Evolutionary conservation across 768 basidiomycete genomes (phyloP).

Genomic region (Rhodosporidiobolus sp.): DNA sequence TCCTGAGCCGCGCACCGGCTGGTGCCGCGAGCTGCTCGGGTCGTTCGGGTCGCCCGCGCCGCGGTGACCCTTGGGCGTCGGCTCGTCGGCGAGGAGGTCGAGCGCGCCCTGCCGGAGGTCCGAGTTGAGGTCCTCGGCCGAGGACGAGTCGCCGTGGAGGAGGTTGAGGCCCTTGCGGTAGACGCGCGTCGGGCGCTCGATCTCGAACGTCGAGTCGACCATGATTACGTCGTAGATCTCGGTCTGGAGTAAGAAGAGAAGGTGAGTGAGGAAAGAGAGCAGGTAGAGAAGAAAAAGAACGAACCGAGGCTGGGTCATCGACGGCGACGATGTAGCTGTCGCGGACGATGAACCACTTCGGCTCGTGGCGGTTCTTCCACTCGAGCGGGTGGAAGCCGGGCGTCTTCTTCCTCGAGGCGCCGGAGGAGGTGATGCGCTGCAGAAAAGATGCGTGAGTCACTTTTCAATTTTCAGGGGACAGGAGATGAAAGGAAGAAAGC

Average conservation of each 20-base stretch:
- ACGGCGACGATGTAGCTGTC: constrained; percentile 87
- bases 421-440: constrained; percentile 59
- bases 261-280: background rate
- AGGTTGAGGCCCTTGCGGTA: constrained; percentile 80
- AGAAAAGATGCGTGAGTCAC: too few relatives aligned
- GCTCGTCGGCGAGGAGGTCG: constrained; percentile 14
- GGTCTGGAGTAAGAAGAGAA: constrained; percentile 54
- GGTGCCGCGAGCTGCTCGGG: constrained; percentile 37
- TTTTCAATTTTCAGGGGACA: too few relatives aligned
- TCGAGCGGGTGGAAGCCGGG: constrained; percentile 51
- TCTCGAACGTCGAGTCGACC: constrained; percentile 79
- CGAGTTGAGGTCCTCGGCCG: constrained; percentile 6
- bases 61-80: constrained; percentile 43
- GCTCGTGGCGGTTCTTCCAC: constrained; percentile 56
- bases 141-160: constrained; percentile 50
- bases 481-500: constrained; percentile 35
- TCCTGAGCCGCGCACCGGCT: constrained; percentile 10
- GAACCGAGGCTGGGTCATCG: constrained; percentile 79
- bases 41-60: constrained; percentile 65
- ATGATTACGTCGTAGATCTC: constrained; percentile 91
- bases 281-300: constrained; percentile 28
- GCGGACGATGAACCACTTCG: constrained; percentile 85
- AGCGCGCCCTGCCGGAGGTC: constrained; percentile 1
- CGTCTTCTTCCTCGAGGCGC: constrained; percentile 59
- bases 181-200: constrained; percentile 83